Evolutionary conservation across 2,329 filamentous ascomycete species (phyloP).

Genomic region (Botryotinia globosa): DNA sequence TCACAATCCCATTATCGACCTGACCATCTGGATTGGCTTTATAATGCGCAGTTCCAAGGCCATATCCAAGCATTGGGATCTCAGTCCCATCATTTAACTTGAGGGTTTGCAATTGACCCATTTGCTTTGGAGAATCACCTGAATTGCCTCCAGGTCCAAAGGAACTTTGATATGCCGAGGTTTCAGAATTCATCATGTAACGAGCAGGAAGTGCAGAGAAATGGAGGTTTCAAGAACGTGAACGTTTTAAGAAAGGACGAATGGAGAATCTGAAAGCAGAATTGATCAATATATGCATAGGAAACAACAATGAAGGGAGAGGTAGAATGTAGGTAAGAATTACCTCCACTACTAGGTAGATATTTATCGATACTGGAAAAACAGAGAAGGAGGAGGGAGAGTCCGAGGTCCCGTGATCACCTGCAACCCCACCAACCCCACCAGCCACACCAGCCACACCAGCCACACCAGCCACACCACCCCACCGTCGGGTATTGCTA

Average conservation of each 20-base stretch:
- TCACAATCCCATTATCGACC: constrained; percentile 54
- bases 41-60: constrained; percentile 67
- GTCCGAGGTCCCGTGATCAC: no score
- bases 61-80: constrained; percentile 71
- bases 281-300: neutral
- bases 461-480: no score
- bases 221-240: neutral
- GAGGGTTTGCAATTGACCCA: constrained; percentile 51
- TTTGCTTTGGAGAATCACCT: constrained; percentile 75
- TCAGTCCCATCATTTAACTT: constrained; percentile 72
- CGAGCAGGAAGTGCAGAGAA: constrained; percentile 12
- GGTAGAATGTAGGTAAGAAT: neutral
- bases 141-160: constrained; percentile 43
- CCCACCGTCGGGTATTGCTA: no score
- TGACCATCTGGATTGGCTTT: constrained; percentile 42
- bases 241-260: neutral
- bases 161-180: constrained; percentile 38
- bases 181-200: constrained; percentile 45
- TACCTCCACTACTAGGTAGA: neutral
- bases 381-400: neutral
- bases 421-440: neutral
- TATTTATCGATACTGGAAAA: neutral
- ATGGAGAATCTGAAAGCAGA: neutral
- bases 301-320: neutral
- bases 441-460: no score